A percentile compares a stretch with the other conserved stretches of the same genome.
Evolutionary conservation across 192 early-diverging fungal genomes (phyloP).

Genomic region (Linnemannia hyalina): DNA sequence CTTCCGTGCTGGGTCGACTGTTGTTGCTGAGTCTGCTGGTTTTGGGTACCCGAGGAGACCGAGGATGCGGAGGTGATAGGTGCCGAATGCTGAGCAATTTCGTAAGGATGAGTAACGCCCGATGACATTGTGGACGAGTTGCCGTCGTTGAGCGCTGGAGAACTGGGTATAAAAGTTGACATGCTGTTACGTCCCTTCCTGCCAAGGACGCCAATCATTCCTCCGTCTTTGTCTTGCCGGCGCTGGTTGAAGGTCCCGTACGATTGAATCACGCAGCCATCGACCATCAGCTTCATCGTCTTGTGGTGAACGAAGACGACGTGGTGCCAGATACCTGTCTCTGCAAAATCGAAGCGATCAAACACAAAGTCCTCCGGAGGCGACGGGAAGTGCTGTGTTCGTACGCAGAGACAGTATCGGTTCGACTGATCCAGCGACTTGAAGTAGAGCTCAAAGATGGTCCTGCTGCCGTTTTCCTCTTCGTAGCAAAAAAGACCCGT

Average conservation of each 20-base stretch:
- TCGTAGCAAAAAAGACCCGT: constrained; percentile 59
- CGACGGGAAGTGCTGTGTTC: constrained; percentile 54
- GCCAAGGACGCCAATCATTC: constrained; percentile 53
- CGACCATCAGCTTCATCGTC: constrained; percentile 58
- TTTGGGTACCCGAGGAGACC: not conserved
- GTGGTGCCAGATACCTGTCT: constrained; percentile 59
- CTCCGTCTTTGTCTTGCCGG: constrained; percentile 50
- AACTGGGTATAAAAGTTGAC: constrained; percentile 5
- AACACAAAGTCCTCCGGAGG: constrained; percentile 60
- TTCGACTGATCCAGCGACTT: constrained; percentile 56
- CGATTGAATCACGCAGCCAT: constrained; percentile 57
- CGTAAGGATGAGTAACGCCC: not conserved
- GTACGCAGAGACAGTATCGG: constrained; percentile 57
- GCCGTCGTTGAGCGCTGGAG: constrained; percentile 20
- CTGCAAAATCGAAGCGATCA: constrained; percentile 57
- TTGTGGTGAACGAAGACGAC: constrained; percentile 58
- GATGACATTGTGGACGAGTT: not conserved
- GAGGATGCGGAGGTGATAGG: constrained; percentile 7
- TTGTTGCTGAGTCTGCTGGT: not conserved
- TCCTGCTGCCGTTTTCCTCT: constrained; percentile 51
- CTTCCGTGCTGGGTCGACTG: not conserved
- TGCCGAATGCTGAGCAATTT: constrained; percentile 2
- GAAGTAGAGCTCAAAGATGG: constrained; percentile 61
- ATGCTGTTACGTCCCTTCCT: constrained; percentile 42
- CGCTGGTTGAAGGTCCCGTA: constrained; percentile 60